Percentiles rank a stretch among this genome's conserved stretches.
Conservation (phyloP, 2,329 filamentous ascomycete species). For the Bisporella sp. region DNA sequence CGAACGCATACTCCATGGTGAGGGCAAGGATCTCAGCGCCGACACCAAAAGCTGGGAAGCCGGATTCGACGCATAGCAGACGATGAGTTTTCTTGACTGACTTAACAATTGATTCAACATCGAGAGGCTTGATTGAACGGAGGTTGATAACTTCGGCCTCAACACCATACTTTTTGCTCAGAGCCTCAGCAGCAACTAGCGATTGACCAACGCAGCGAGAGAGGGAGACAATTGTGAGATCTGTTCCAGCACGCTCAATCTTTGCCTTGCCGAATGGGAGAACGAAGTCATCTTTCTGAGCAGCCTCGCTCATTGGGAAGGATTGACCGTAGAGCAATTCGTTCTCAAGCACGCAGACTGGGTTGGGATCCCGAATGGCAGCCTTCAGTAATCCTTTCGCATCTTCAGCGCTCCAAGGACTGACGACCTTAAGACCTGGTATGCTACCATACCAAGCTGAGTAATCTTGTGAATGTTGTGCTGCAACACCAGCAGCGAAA, state of each 20-base stretch:
- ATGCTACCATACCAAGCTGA: slow-evolving; percentile 98
- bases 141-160: slow-evolving; percentile 97
- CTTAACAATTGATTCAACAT: slow-evolving; percentile 90
- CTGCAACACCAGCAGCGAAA: slow-evolving; percentile 89
- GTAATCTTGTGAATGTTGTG: slow-evolving; percentile 99
- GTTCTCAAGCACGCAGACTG: slow-evolving; percentile 85
- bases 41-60: slow-evolving; percentile 93
- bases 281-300: slow-evolving; percentile 94
- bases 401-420: slow-evolving; percentile 94
- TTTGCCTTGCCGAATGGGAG: slow-evolving; percentile 98
- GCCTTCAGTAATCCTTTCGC: slow-evolving; percentile 98
- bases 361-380: slow-evolving; percentile 96
- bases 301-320: slow-evolving; percentile 96
- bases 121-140: slow-evolving; percentile 92
- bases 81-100: slow-evolving; percentile 98
- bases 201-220: slow-evolving; percentile 95
- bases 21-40: slow-evolving; percentile 87
- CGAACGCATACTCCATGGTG: slow-evolving; percentile 95
- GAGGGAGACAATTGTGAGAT: slow-evolving; percentile 89
- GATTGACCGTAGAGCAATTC: slow-evolving; percentile 86
- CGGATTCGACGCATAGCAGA: slow-evolving; percentile 87
- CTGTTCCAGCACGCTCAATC: slow-evolving; percentile 93
- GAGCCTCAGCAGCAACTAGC: slow-evolving; percentile 76
- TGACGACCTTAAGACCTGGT: slow-evolving; percentile 92
- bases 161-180: slow-evolving; percentile 95